phyloP scores from a whole-genome alignment of 2,329 filamentous ascomycete genomes.

The Aspergillus pseudoviridinutans region DNA sequence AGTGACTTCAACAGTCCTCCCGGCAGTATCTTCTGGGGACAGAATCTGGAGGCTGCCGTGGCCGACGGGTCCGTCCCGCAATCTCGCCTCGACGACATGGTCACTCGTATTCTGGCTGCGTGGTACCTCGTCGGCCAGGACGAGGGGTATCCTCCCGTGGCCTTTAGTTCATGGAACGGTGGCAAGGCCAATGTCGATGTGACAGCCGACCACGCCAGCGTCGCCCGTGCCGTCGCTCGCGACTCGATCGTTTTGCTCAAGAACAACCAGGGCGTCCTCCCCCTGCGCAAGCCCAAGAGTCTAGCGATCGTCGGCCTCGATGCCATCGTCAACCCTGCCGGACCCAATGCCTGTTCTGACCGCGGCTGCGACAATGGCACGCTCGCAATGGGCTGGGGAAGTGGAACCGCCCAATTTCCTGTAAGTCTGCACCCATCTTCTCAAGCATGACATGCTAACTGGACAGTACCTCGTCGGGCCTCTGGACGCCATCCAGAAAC shows the following conservation, averaged over 20 bases:
- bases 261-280: constrained; percentile 41
- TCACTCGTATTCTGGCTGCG: constrained; percentile 44
- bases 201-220: constrained; percentile 36
- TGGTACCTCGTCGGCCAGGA: constrained; percentile 51
- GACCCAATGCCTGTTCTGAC: constrained; percentile 54
- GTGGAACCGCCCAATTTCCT: constrained; percentile 67
- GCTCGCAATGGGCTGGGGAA: constrained; percentile 71
- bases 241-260: constrained; percentile 48
- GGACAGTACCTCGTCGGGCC: constrained; percentile 42
- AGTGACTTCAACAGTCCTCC: constrained; percentile 19
- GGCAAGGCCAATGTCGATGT: constrained; percentile 32
- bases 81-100: constrained; percentile 60
- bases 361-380: constrained; percentile 64
- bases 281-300: constrained; percentile 44
- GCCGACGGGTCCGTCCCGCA: constrained; percentile 57
- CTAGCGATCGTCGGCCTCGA: constrained; percentile 51
- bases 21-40: constrained; percentile 23
- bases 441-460: background rate
- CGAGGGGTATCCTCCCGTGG: constrained; percentile 39
- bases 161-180: constrained; percentile 46
- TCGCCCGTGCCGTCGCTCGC: constrained; percentile 41
- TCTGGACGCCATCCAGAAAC: constrained; percentile 39
- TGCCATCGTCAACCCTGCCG: constrained; percentile 42
- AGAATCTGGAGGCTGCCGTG: constrained; percentile 52
- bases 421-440: constrained; percentile 5